A percentile compares a stretch with the other conserved stretches of the same genome.
Evolutionary conservation across 2,329 filamentous ascomycete genomes (phyloP).

Genomic region (Rhinocladiella mackenziei): DNA sequence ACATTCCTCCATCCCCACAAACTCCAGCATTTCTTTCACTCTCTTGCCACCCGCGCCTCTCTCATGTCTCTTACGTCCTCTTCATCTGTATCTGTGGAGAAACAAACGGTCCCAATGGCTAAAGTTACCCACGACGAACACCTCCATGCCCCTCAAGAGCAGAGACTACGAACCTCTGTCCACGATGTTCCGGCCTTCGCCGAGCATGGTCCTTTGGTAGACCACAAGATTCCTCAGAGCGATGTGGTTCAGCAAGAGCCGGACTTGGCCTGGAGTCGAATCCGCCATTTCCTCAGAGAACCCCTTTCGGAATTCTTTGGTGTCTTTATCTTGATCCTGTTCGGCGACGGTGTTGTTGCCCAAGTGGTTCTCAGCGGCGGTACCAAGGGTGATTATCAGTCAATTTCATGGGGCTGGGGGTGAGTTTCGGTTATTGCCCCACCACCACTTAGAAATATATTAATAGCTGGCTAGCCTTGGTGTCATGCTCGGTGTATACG

Average conservation of each 20-base stretch:
- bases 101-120: slow-evolving; percentile 14
- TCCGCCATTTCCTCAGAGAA: slow-evolving; percentile 53
- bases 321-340: slow-evolving; percentile 64
- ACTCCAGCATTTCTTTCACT: slow-evolving; percentile 6
- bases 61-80: slow-evolving; percentile 16
- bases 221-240: slow-evolving; percentile 34
- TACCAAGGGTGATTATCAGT: slow-evolving; percentile 48
- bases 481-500: slow-evolving; percentile 67
- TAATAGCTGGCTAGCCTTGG: slow-evolving; percentile 56
- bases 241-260: slow-evolving; percentile 29
- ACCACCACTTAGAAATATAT: background rate
- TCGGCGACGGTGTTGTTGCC: slow-evolving; percentile 67
- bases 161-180: slow-evolving; percentile 18
- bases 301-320: slow-evolving; percentile 65
- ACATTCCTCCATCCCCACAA: slow-evolving; percentile 18
- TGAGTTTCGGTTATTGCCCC: slow-evolving; percentile 29
- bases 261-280: slow-evolving; percentile 50
- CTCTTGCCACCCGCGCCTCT: slow-evolving; percentile 5
- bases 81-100: slow-evolving; percentile 13
- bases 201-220: slow-evolving; percentile 35
- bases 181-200: slow-evolving; percentile 20
- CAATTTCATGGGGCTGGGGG: slow-evolving; percentile 51
- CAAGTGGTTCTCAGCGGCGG: slow-evolving; percentile 59
- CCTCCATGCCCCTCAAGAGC: slow-evolving; percentile 12
- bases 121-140: slow-evolving; percentile 17